phyloP scores from a whole-genome alignment of 108 stramenopile genomes.

The Nitzschia putrida region DNA sequence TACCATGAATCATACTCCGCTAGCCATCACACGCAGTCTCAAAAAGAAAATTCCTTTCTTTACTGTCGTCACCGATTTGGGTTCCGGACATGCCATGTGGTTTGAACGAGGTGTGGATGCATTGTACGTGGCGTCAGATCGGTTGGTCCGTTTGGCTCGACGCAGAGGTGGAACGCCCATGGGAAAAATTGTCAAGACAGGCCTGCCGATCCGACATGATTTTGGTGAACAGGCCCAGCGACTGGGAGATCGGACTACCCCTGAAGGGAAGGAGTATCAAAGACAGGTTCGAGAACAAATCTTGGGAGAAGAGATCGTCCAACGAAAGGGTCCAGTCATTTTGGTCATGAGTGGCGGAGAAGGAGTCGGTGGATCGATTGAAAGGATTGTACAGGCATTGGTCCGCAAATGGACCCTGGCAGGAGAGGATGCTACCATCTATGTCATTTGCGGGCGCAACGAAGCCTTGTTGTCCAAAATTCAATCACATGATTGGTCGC shows the following conservation, averaged over 20 bases:
- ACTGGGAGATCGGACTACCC: conserved; percentile 67
- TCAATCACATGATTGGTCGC: conserved; percentile 67
- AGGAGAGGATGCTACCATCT: conserved; percentile 83
- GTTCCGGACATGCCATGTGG: conserved; percentile 91
- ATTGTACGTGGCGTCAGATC: conserved; percentile 88
- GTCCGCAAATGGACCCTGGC: conserved; percentile 50
- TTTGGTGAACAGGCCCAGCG: conserved; percentile 68
- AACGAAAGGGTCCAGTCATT: conserved; percentile 51
- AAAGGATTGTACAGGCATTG: conserved; percentile 74
- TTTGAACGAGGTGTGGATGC: conserved; percentile 84
- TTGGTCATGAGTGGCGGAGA: conserved; percentile 96
- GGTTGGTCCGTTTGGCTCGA: conserved; percentile 63
- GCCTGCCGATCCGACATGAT: conserved; percentile 92
- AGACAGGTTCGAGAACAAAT: conserved; percentile 29
- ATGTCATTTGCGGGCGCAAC: conserved; percentile 94
- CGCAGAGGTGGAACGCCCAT: conserved; percentile 66
- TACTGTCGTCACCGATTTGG: conserved; percentile 97
- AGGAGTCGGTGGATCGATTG: conserved; percentile 82
- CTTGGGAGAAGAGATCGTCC: conserved; percentile 36
- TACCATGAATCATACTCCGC: conserved; percentile 88
- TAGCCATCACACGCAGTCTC: conserved; percentile 45
- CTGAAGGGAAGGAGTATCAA: conserved; percentile 56
- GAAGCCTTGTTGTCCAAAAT: conserved; percentile 67
- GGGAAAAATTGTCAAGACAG: conserved; percentile 84
- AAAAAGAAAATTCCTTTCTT: conserved; percentile 84